phyloP scores from a whole-genome alignment of 495 filamentous ascomycete species.

The Penicillium coprophilum region DNA sequence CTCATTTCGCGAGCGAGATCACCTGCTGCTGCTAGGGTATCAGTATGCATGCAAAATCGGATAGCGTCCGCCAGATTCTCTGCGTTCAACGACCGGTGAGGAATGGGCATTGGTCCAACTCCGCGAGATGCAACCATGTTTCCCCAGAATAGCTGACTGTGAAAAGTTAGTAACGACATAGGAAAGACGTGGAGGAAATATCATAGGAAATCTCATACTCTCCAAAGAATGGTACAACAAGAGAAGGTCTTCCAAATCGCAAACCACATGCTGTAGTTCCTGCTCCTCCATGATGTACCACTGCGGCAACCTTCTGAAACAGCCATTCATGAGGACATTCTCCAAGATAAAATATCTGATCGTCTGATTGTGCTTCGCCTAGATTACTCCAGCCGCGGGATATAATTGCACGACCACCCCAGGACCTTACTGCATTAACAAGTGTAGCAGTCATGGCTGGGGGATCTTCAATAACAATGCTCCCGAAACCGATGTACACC shows the following conservation, averaged over 20 bases:
- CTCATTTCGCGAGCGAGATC: constrained; percentile 61
- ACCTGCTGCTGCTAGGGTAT: constrained; percentile 54
- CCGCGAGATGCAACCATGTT: constrained; percentile 60
- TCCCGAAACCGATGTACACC: constrained; percentile 64
- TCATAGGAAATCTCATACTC: no score
- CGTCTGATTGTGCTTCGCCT: constrained; percentile 41
- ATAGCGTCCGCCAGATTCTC: constrained; percentile 60
- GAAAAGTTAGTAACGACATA: not conserved
- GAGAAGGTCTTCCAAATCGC: constrained; percentile 51
- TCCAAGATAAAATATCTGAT: constrained; percentile 51
- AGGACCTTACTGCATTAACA: constrained; percentile 48
- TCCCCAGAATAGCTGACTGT: constrained; percentile 72
- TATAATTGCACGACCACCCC: constrained; percentile 53
- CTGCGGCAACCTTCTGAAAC: constrained; percentile 56
- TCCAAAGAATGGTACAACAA: constrained; percentile 62
- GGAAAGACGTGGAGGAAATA: not conserved
- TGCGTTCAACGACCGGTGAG: constrained; percentile 55
- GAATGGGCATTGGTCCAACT: constrained; percentile 62
- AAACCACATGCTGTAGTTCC: constrained; percentile 62
- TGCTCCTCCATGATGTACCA: constrained; percentile 62
- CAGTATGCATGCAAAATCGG: constrained; percentile 57
- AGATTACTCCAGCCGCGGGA: constrained; percentile 61
- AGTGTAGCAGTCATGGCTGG: constrained; percentile 49
- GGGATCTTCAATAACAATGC: constrained; percentile 60
- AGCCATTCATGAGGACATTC: constrained; percentile 63